phyloP scores from a whole-genome alignment of 768 basidiomycete genomes.

The Suillus brevipes region DNA sequence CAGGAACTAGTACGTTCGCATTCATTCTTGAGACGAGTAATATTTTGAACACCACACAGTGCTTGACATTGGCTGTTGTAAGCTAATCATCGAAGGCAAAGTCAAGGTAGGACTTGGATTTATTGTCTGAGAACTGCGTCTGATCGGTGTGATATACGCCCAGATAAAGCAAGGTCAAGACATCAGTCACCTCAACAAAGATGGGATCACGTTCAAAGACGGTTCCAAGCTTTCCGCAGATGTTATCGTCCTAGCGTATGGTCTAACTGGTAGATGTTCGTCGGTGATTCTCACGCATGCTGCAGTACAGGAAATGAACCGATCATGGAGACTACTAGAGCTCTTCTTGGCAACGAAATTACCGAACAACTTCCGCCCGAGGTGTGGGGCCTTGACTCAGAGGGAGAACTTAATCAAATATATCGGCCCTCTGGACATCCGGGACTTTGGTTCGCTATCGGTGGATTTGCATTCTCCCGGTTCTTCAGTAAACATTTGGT shows the following conservation, averaged over 20 bases:
- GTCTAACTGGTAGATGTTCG: conserved; percentile 24
- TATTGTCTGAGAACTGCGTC: background rate
- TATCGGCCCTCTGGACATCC: conserved; percentile 1
- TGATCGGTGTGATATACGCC: background rate
- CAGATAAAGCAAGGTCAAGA: conserved; percentile 35
- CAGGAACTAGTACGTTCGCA: background rate
- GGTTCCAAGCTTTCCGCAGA: conserved; percentile 42
- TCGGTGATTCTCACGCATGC: background rate
- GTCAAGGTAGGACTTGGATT: background rate
- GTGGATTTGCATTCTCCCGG: background rate
- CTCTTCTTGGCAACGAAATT: background rate
- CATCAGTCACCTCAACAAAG: conserved; percentile 39
- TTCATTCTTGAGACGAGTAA: background rate
- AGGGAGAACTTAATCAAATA: background rate
- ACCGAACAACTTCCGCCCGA: background rate
- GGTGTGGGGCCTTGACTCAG: background rate
- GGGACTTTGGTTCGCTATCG: background rate
- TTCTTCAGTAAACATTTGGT: conserved; percentile 1
- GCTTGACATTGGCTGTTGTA: conserved; percentile 15
- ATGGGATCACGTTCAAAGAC: conserved; percentile 42
- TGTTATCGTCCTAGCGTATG: conserved; percentile 49
- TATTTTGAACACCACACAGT: background rate
- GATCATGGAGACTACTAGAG: background rate
- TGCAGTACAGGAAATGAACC: conserved; percentile 1
- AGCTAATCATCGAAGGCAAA: background rate